phyloP scores from a whole-genome alignment of 768 basidiomycete genomes.

The Macrocybe gigantea region DNA sequence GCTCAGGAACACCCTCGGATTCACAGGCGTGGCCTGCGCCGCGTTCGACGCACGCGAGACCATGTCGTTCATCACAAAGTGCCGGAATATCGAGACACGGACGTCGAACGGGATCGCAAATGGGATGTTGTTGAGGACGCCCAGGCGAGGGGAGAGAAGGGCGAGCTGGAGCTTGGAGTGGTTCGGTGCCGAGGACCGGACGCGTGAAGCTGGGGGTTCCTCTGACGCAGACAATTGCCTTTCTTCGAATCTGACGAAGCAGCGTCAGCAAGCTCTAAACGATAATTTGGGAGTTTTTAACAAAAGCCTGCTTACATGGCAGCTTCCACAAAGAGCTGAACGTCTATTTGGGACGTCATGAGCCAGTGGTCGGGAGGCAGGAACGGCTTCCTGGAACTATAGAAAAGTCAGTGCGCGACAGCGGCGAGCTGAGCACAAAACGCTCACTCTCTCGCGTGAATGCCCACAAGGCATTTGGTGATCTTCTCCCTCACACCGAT shows the following conservation, averaged over 20 bases:
- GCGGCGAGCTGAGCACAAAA: background rate
- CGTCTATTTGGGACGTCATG: slow-evolving; percentile 41
- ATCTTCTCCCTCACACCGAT: slow-evolving; percentile 70
- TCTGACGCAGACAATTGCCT: slow-evolving; percentile 34
- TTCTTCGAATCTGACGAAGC: slow-evolving; percentile 55
- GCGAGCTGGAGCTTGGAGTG: slow-evolving; percentile 64
- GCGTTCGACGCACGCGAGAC: slow-evolving; percentile 6
- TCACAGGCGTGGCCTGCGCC: background rate
- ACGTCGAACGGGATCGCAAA: slow-evolving; percentile 92
- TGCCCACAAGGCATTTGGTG: slow-evolving; percentile 71
- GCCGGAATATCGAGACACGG: slow-evolving; percentile 85
- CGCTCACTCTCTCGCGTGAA: slow-evolving; percentile 86
- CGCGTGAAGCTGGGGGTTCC: background rate
- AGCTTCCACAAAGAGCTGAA: slow-evolving; percentile 73
- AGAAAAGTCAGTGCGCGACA: slow-evolving; percentile 5
- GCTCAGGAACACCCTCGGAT: background rate
- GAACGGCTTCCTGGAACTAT: slow-evolving; percentile 80
- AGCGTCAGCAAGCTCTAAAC: background rate
- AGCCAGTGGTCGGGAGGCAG: slow-evolving; percentile 85
- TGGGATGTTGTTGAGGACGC: slow-evolving; percentile 91
- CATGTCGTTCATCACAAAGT: slow-evolving; percentile 70
- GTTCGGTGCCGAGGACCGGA: slow-evolving; percentile 2
- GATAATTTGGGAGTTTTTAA: background rate
- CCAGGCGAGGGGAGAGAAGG: slow-evolving; percentile 77
- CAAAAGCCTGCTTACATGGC: slow-evolving; percentile 54